Conservation (phyloP, 495 filamentous ascomycete genomes). For the Penicillium cataractarum region DNA sequence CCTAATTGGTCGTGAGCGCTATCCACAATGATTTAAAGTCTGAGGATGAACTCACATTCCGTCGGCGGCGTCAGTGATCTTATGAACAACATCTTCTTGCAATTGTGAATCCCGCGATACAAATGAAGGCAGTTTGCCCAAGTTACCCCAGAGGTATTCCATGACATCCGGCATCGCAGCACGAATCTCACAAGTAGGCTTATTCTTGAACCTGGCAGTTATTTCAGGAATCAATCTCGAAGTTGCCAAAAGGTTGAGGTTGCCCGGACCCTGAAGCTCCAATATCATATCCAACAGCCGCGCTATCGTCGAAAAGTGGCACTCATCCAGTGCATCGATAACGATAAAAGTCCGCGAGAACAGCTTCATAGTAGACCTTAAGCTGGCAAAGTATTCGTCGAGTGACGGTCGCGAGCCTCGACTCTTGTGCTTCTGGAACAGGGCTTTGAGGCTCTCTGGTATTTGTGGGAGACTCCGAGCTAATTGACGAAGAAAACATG, state of each 20-base stretch:
- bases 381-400: neutral
- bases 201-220: neutral
- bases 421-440: neutral
- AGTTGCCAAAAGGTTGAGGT: neutral
- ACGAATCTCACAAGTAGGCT: neutral
- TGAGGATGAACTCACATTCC: neutral
- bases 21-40: neutral
- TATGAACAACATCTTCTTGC: neutral
- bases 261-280: neutral
- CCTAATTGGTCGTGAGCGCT: neutral
- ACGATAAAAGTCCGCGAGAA: neutral
- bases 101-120: neutral
- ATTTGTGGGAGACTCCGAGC: neutral
- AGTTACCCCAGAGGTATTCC: neutral
- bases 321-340: constrained; percentile 6
- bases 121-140: neutral
- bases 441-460: neutral
- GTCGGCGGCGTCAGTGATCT: neutral
- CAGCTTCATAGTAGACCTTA: neutral
- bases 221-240: constrained; percentile 1
- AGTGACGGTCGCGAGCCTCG: neutral
- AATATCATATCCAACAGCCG: neutral
- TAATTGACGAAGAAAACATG: neutral
- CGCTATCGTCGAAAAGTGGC: neutral
- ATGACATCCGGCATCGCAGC: neutral